Evolutionary conservation across 1,284 basidiomycete species (phyloP).

Genomic region (Sphaerobolus stellatus): DNA sequence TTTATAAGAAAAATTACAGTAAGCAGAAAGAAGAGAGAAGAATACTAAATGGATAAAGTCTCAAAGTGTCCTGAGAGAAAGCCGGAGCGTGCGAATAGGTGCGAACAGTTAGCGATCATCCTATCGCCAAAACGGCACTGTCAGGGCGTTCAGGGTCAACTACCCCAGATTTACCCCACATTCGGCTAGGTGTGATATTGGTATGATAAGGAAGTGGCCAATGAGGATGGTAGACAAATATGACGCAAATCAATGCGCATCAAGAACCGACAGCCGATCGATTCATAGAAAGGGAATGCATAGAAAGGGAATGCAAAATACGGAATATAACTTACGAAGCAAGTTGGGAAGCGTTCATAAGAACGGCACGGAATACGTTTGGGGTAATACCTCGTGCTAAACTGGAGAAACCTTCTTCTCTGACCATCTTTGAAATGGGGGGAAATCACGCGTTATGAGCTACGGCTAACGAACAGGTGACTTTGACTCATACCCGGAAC

Average conservation of each 20-base stretch:
- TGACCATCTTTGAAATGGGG: slow-evolving; percentile 62
- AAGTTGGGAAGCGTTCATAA: slow-evolving; percentile 92
- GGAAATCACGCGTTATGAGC: too few species aligned
- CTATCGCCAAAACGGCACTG: not conserved
- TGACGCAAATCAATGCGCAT: not conserved
- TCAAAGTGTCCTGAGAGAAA: too few species aligned
- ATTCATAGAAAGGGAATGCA: not conserved
- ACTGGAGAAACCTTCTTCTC: slow-evolving; percentile 77
- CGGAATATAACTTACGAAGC: slow-evolving; percentile 60
- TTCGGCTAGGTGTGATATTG: not conserved
- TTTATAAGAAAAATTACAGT: not conserved
- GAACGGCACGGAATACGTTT: slow-evolving; percentile 80
- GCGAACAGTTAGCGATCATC: not conserved
- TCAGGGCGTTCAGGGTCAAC: not conserved
- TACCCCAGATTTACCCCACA: not conserved
- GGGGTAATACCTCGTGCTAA: slow-evolving; percentile 80
- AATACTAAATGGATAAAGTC: not conserved
- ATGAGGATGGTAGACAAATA: too few species aligned
- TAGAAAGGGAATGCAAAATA: not conserved
- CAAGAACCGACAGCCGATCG: not conserved
- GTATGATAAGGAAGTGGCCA: too few species aligned
- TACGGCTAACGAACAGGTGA: too few species aligned
- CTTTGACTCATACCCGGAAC: slow-evolving; percentile 60
- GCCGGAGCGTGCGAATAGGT: not conserved
- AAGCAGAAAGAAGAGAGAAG: not conserved